Evolutionary conservation across 768 basidiomycete genomes (phyloP).

Genomic region (Antrodiella citrinella): DNA sequence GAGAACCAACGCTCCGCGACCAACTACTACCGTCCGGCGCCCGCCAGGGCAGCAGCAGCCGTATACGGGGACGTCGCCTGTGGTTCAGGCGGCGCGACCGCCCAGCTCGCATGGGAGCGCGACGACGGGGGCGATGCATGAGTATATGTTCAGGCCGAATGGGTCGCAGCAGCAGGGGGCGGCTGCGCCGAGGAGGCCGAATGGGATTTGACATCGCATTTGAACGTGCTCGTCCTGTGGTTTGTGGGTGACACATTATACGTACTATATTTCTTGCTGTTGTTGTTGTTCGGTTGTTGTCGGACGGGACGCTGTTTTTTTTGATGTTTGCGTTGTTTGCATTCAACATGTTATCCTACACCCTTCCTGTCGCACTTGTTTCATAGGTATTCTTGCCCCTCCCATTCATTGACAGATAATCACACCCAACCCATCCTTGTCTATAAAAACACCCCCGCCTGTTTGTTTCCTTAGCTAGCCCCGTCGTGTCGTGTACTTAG

Average conservation of each 20-base stretch:
- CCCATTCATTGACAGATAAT: not conserved
- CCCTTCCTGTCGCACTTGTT: not conserved
- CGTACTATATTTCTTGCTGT: not conserved
- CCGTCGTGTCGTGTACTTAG: not conserved
- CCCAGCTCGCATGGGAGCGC: slow-evolving; percentile 12
- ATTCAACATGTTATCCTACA: not conserved
- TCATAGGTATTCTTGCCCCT: not conserved
- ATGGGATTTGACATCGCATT: not conserved
- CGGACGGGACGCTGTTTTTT: too few relatives aligned
- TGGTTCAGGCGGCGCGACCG: too few relatives aligned
- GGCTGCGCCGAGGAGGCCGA: not conserved
- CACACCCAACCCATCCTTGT: not conserved
- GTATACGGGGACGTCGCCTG: too few relatives aligned
- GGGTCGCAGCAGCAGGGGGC: not conserved
- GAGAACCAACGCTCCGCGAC: too few relatives aligned
- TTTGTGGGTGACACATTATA: too few relatives aligned
- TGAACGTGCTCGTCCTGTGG: not conserved
- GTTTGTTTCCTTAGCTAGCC: not conserved
- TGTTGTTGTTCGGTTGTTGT: not conserved
- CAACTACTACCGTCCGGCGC: too few relatives aligned
- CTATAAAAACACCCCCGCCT: not conserved
- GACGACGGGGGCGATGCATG: not conserved
- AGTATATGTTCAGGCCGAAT: not conserved
- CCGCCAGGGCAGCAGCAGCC: too few relatives aligned
- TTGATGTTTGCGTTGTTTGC: too few relatives aligned